Evolutionary conservation across 768 basidiomycete species (phyloP).

Genomic region (Gymnopilus junonius): DNA sequence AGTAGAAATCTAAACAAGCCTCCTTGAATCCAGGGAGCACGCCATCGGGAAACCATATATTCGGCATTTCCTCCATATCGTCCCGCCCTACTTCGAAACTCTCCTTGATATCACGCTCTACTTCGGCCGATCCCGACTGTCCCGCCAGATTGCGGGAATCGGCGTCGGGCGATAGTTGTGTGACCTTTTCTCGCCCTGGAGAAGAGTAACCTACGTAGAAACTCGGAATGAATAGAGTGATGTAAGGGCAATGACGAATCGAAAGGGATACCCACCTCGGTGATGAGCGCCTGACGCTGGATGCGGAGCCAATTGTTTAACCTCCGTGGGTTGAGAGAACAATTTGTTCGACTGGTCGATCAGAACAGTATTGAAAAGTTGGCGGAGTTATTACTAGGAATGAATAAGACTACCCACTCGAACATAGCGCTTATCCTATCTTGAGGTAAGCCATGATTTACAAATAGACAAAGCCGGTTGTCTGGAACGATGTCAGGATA

Average conservation of each 20-base stretch:
- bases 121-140: constrained; percentile 17
- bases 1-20: constrained; percentile 54
- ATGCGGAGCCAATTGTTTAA: constrained; percentile 49
- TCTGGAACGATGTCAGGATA: constrained; percentile 49
- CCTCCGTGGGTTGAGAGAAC: constrained; percentile 40
- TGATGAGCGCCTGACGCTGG: constrained; percentile 49
- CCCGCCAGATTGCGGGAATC: not conserved
- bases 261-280: constrained; percentile 45
- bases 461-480: constrained; percentile 53
- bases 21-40: constrained; percentile 58
- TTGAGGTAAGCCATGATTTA: constrained; percentile 45
- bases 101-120: constrained; percentile 49
- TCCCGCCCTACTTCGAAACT: constrained; percentile 61
- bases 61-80: constrained; percentile 47
- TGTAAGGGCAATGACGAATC: constrained; percentile 20
- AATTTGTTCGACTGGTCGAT: constrained; percentile 39
- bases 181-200: constrained; percentile 44
- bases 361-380: not conserved
- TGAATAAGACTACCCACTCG: constrained; percentile 35
- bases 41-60: constrained; percentile 61
- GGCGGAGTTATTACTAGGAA: not conserved
- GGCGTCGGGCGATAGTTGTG: constrained; percentile 30
- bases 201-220: constrained; percentile 38
- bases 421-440: constrained; percentile 44
- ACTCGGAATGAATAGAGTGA: not conserved